phyloP scores from a whole-genome alignment of 179 eudicot species.

The Spergularia azorica region DNA sequence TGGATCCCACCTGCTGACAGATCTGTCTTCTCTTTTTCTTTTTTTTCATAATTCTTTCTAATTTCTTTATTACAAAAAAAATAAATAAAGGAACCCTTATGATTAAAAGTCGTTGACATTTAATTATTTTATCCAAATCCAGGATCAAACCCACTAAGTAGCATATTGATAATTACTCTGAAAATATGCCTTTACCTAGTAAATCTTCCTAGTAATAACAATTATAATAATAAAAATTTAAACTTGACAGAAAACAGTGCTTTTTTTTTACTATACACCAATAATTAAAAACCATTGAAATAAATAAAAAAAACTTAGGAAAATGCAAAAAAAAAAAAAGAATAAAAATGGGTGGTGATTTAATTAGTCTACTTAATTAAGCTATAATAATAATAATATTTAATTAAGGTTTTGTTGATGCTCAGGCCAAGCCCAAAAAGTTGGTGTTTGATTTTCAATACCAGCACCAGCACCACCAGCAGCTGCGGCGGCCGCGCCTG shows the following conservation, averaged over 20 bases:
- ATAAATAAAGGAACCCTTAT: neutral
- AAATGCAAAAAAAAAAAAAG: constrained; percentile 9
- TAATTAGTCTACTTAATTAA: constrained; percentile 12
- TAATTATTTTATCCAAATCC: constrained; percentile 12
- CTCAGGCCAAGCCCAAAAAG: constrained; percentile 47
- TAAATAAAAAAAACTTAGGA: neutral
- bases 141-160: constrained; percentile 18
- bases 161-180: neutral
- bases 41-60: neutral
- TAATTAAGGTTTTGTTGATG: constrained; percentile 37
- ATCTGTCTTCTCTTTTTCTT: constrained; percentile 18
- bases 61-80: neutral
- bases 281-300: constrained; percentile 25
- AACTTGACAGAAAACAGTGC: constrained; percentile 19
- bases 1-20: constrained; percentile 46
- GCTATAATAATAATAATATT: neutral
- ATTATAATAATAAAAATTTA: neutral
- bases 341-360: neutral
- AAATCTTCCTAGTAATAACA: neutral
- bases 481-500: constrained; percentile 26
- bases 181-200: neutral
- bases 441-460: constrained; percentile 37
- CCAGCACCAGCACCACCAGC: constrained; percentile 13
- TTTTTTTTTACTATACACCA: constrained; percentile 41
- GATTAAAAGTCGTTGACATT: constrained; percentile 35